phyloP scores from a whole-genome alignment of 163 green algal genomes.

The Scenedesmus sp. region DNA sequence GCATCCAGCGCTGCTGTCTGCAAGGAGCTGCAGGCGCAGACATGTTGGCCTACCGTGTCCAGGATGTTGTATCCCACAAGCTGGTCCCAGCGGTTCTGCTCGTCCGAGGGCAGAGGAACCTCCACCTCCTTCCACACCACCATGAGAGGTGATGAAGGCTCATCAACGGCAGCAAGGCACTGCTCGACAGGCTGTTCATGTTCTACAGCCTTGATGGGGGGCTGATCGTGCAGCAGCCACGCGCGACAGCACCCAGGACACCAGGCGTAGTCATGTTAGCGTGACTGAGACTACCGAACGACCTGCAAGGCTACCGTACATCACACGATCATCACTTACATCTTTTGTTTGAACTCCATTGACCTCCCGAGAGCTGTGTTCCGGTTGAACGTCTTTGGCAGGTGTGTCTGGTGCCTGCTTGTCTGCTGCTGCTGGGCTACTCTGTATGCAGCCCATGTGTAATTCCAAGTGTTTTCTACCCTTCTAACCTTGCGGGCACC shows the following conservation, averaged over 20 bases:
- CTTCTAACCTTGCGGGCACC: background rate
- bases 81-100: slow-evolving; percentile 43
- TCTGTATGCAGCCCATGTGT: slow-evolving; percentile 4
- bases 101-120: slow-evolving; percentile 15
- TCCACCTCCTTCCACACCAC: slow-evolving; percentile 18
- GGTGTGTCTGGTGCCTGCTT: background rate
- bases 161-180: background rate
- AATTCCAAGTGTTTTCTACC: background rate
- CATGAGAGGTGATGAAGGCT: slow-evolving; percentile 13
- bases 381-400: background rate
- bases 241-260: background rate
- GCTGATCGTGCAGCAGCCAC: too few relatives aligned
- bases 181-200: background rate
- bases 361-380: background rate
- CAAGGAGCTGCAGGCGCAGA: background rate
- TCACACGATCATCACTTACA: background rate
- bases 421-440: background rate
- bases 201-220: background rate
- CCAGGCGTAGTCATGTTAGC: background rate
- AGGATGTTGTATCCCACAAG: slow-evolving; percentile 50
- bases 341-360: background rate
- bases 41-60: slow-evolving; percentile 28
- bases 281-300: background rate
- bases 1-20: background rate
- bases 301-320: background rate